Percentiles rank a stretch among this genome's conserved stretches.
phyloP scores from a whole-genome alignment of 192 early-diverging fungal species.

The Gaertneriomyces sp. region DNA sequence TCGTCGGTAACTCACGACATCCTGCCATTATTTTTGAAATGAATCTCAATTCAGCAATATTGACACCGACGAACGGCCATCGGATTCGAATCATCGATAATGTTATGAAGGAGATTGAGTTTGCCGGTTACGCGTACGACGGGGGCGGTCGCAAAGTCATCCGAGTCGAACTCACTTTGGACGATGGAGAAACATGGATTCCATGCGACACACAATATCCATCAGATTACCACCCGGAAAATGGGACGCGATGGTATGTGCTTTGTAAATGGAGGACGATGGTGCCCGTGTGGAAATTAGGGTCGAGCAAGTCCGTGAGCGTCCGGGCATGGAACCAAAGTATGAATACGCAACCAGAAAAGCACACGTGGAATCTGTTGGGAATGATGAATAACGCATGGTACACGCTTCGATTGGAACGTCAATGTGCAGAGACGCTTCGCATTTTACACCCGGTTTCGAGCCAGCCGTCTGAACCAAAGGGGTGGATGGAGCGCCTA shows the following conservation, averaged over 20 bases:
- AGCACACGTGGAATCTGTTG: slow-evolving; percentile 66
- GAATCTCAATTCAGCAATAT: slow-evolving; percentile 77
- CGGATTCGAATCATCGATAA: not conserved
- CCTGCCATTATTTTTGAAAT: slow-evolving; percentile 55
- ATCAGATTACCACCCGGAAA: slow-evolving; percentile 19
- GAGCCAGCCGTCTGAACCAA: not conserved
- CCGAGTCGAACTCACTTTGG: slow-evolving; percentile 77
- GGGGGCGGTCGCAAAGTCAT: slow-evolving; percentile 72
- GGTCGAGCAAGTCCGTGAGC: slow-evolving; percentile 44
- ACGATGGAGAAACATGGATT: slow-evolving; percentile 70
- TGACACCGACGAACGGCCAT: slow-evolving; percentile 60
- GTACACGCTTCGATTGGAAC: not conserved
- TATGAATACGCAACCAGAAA: slow-evolving; percentile 58
- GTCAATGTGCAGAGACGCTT: not conserved
- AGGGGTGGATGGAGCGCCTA: not conserved
- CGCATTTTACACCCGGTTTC: not conserved
- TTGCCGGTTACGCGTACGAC: slow-evolving; percentile 75
- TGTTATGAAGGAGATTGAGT: slow-evolving; percentile 2
- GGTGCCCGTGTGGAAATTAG: slow-evolving; percentile 38
- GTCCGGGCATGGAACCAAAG: slow-evolving; percentile 64
- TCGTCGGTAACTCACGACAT: too few species aligned
- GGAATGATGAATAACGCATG: slow-evolving; percentile 71
- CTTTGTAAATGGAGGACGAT: slow-evolving; percentile 36
- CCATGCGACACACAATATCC: slow-evolving; percentile 46
- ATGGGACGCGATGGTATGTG: slow-evolving; percentile 46